Evolutionary conservation across 768 basidiomycete species (phyloP), one percentile per base, ranked within the genome.

Genomic region (Leccinum boreale): DNA sequence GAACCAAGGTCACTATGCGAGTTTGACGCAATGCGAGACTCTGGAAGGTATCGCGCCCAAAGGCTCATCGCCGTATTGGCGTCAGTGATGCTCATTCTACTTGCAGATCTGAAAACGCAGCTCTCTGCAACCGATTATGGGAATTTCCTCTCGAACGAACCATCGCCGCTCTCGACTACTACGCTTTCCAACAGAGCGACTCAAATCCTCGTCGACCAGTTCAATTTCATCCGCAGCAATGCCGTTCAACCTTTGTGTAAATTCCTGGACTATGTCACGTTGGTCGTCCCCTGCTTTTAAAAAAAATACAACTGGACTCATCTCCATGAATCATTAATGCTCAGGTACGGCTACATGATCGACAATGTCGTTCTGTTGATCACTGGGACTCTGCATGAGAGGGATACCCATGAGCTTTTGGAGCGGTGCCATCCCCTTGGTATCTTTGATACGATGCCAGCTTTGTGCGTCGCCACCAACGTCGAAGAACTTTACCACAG

Each of bases 191-290:
- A 96, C 76, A 94, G 89, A 75, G 96, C 97, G 28, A 98, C 94
- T 3, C 90, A 94, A 70, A 80, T 92, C 61, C 85, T 99, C 31
- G 95, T 99, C 28, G 90, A 97, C 73, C 97, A 98, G 73, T 98
- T 99, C 83, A 92, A 95, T 74, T 98, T 89, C 72, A 75, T 98
- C 57, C 81, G 92, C 56, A 89, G 79, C 65, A 98, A 98, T 74
- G 88, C 97, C 5, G 91, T 94, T 28, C 89, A 91, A 59, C 93
- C 96, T 1, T 74, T 99, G 56, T 83, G 85, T 70, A 96, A 88
- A 67, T 98, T 99, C 72, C 78, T 99, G 59, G 97, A 98, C 67
- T 99, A 98, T 73, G 92, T 99, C 76, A 98, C 95, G 90, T 98
- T 75, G 63, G 92, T 82, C 17, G 24, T 60, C 19, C 29, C 56